Base-by-base conservation (phyloP, 2,329 filamentous ascomycete genomes). In the Hymenoscyphus salicellus region DNA sequence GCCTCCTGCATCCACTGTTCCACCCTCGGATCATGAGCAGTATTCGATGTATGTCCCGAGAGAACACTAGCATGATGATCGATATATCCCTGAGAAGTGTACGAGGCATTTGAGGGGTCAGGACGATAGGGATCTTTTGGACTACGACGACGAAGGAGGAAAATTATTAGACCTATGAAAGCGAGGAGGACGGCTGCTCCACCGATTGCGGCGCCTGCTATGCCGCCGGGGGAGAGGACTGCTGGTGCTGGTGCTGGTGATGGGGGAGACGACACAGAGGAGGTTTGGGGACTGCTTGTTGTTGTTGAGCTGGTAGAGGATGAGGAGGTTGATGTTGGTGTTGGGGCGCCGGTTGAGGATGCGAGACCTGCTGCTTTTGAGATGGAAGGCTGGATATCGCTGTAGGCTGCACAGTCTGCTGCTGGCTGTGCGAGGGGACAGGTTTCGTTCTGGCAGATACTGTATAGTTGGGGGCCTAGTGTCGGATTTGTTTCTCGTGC, bases 361-460 rank as follows among this genome's bases (percentile, higher is more conserved):
- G 23, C 41, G 30, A 33, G 36, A 14, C 62, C 36, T 5, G 71
- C 73, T 23, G 46, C n/a, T 52, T 52, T 52, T 23, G 20, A 23
- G 20, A 52, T 52, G 6, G 69, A 67, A 3, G 68, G 68, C 30
- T 61, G 61, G 16, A 76, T 49, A 55, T 74, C 64, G 0, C 52
- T 58, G 58, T 76, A 76, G 1, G 69, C 68, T 1, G 65, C 68
- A 62, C 75, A 76, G 55, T 76, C 68, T 38, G 70, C 60, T 43
- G 65, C 66, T 7, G 73, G 69, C 2, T 65, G 68, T 3, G 73
- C 74, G 1, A 74, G 66, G 0, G 74, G 73, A 63, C 75, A 76
- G 11, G 65, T 69, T 26, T 64, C 60, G 23, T 69, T 69, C 56
- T 74, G 70, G 63, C 75, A 76, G n/a, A 76, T 68, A 28, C 69